phyloP scores from a whole-genome alignment of 352 stramenopile species.

The Phytopythium ostracodes region DNA sequence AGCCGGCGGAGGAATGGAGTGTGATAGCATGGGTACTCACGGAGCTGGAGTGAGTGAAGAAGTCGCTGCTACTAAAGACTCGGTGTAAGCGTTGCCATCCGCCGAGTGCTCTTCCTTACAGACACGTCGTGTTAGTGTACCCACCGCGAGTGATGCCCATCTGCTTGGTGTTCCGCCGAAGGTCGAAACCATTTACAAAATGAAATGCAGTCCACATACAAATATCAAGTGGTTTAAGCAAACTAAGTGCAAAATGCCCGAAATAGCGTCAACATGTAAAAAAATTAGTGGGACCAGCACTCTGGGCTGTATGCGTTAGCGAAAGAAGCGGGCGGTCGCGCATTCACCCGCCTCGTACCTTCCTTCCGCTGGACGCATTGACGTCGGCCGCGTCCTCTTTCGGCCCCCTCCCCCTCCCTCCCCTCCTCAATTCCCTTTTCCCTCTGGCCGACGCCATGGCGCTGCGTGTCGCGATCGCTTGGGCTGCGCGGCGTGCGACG shows the following conservation, averaged over 20 bases:
- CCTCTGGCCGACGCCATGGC: not conserved
- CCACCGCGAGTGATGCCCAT: no score
- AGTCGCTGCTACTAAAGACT: no score
- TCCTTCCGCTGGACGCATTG: not conserved
- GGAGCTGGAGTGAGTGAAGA: no score
- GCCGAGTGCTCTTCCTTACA: no score
- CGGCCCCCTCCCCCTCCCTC: not conserved
- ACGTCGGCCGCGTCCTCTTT: no score
- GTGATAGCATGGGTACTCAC: no score
- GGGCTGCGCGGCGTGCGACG: not conserved
- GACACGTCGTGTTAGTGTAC: no score
- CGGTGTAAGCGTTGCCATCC: no score
- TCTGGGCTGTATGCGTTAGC: not conserved
- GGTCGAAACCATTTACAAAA: not conserved
- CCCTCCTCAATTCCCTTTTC: no score
- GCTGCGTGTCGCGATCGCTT: conserved; percentile 9
- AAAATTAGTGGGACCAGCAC: not conserved
- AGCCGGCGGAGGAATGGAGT: not conserved
- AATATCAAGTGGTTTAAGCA: not conserved
- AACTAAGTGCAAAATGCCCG: not conserved
- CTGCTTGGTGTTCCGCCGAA: conserved; percentile 1
- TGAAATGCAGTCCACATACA: not conserved
- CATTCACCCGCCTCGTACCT: no score
- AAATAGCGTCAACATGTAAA: not conserved
- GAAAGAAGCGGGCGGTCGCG: not conserved